A percentile compares a stretch with the other conserved stretches of the same genome.
phyloP scores from a whole-genome alignment of 2,329 filamentous ascomycete genomes.

The Septoria petroselini region DNA sequence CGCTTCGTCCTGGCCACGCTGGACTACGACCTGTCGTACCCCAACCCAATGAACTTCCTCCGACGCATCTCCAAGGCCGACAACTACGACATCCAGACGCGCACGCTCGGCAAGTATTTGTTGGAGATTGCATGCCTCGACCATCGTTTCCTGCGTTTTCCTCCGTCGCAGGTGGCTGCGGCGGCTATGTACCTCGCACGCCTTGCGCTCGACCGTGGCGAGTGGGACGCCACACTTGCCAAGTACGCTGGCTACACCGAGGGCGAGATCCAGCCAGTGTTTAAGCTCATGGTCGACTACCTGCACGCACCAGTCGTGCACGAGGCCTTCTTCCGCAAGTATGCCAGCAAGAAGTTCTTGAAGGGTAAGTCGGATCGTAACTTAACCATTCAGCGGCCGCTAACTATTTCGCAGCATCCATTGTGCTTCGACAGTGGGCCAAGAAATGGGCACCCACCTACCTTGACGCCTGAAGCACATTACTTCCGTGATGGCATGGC shows the following conservation, averaged over 20 bases:
- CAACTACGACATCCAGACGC: constrained; percentile 97
- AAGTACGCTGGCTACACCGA: constrained; percentile 94
- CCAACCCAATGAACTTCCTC: constrained; percentile 99
- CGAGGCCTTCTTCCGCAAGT: constrained; percentile 99
- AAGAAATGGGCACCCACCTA: constrained; percentile 53
- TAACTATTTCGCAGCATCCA: constrained; percentile 64
- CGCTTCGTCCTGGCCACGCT: constrained; percentile 87
- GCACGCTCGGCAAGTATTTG: constrained; percentile 94
- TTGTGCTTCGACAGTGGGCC: constrained; percentile 87
- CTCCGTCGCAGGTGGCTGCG: constrained; percentile 85
- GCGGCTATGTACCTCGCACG: constrained; percentile 93
- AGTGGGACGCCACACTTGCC: constrained; percentile 84
- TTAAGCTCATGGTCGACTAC: constrained; percentile 94
- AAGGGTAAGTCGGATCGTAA: constrained; percentile 67
- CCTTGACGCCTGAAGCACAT: constrained; percentile 29
- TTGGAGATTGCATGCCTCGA: constrained; percentile 96
- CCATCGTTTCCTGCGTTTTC: constrained; percentile 86
- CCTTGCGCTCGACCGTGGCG: constrained; percentile 81
- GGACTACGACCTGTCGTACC: constrained; percentile 96
- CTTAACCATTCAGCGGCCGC: constrained; percentile 23
- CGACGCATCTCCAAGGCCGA: constrained; percentile 98
- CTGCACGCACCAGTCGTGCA: constrained; percentile 85
- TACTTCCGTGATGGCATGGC: constrained; percentile 34
- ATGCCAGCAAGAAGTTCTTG: constrained; percentile 98
- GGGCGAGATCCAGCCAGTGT: constrained; percentile 87